A percentile compares a stretch with the other conserved stretches of the same genome.
Conservation (phyloP, 78 protist species). For the Bigelowiella natans region DNA sequence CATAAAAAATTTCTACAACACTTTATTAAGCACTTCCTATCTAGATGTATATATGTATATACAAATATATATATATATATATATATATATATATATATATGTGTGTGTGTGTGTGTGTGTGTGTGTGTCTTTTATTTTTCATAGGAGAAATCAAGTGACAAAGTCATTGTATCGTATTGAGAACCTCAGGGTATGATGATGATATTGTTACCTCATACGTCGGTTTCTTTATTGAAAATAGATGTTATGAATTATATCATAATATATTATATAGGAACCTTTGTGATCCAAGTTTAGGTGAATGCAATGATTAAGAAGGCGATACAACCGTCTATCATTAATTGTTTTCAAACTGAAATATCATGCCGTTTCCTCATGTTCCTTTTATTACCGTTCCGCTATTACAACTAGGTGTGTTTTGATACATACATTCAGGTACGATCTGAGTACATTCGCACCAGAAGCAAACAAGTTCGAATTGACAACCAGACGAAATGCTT, state of each 20-base stretch:
- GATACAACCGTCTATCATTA: no score
- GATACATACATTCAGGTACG: not conserved
- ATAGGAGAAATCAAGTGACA: not conserved
- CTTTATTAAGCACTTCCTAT: no score
- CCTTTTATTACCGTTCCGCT: no score
- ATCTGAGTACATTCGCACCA: not conserved
- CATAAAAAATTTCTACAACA: no score
- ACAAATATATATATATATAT: not conserved
- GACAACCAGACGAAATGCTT: not conserved
- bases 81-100: not conserved
- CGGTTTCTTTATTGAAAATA: no score
- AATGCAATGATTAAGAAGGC: no score
- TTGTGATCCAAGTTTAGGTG: no score
- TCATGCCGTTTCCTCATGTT: no score
- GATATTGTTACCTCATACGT: no score
- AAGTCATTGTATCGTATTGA: not conserved
- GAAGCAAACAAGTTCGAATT: not conserved
- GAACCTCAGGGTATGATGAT: not conserved
- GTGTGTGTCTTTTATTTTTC: not conserved
- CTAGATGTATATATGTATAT: not conserved
- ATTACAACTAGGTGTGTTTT: not conserved
- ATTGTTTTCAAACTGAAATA: no score
- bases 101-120: not conserved
- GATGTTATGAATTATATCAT: no score
- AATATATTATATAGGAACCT: no score